A percentile compares a stretch with the other conserved stretches of the same genome.
Evolutionary conservation across 2,329 filamentous ascomycete species (phyloP).

Genomic region (Zymoseptoria brevis): DNA sequence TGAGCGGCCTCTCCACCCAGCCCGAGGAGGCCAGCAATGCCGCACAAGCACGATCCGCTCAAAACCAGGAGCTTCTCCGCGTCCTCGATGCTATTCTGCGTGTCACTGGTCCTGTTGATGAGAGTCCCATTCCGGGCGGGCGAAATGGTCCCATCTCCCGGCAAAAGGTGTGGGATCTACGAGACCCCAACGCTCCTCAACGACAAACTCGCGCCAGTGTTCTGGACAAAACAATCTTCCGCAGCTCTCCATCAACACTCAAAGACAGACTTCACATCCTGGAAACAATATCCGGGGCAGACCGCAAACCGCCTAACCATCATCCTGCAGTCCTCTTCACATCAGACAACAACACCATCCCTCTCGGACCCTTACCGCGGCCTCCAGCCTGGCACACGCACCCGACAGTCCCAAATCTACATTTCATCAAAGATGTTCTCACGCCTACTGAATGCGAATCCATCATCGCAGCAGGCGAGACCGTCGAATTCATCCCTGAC

Average conservation of each 20-base stretch:
- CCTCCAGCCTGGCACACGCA: conserved; percentile 51
- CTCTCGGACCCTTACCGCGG: conserved; percentile 37
- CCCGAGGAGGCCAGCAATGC: conserved; percentile 36
- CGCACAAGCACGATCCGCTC: conserved; percentile 33
- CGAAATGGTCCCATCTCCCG: conserved; percentile 45
- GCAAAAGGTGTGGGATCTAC: conserved; percentile 55
- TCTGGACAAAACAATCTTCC: conserved; percentile 49
- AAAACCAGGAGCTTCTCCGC: conserved; percentile 49
- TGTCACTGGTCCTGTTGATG: conserved; percentile 54
- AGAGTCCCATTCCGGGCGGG: conserved; percentile 14
- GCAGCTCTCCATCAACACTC: conserved; percentile 32
- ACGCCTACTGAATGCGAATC: conserved; percentile 54
- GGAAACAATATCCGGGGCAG: conserved; percentile 52
- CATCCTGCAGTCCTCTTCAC: conserved; percentile 60
- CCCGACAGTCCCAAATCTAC: conserved; percentile 54
- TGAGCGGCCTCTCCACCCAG: conserved; percentile 56
- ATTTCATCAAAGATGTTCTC: conserved; percentile 53
- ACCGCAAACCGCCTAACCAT: conserved; percentile 60
- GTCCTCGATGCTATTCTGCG: conserved; percentile 59
- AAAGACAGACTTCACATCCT: conserved; percentile 47
- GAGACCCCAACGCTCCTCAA: conserved; percentile 33
- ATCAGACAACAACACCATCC: conserved; percentile 50
- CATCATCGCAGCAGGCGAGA: conserved; percentile 60
- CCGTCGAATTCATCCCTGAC: conserved; percentile 59
- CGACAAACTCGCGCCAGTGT: conserved; percentile 50